Base-by-base conservation (phyloP, 1,284 basidiomycete species). In the Termitomyces sp. region DNA sequence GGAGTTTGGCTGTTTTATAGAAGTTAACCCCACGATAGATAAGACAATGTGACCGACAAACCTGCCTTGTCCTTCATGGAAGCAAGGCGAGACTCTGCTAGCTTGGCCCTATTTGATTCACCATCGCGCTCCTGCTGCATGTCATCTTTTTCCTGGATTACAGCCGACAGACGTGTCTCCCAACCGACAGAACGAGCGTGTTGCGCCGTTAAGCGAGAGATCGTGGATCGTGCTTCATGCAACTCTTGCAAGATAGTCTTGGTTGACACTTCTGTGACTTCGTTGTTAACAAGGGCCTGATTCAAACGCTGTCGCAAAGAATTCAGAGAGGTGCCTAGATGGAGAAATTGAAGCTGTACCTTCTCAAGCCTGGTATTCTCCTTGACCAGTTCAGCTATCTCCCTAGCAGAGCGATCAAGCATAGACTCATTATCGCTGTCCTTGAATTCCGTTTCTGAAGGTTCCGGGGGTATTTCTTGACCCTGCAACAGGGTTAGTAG, bases 81-180 rank as follows among this genome's bases (percentile, higher is more conserved):
- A 30, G 74, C 70, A 52, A 85, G 76, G 41, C 85, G 81, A 1
- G 77, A 73, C 61, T 94, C 91, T 7, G 91, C 88, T 39, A 85
- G 71, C 51, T 82, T 80, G 4, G 87, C 82, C 34, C 86, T 78
- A 53, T 88, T 83, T 5, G 81, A 73, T 62, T 94, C 91, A 49
- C 79, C 80, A 52, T 90, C 86, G 24, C 88, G 77, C 65, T 94
- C 90, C 68, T 96, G 92, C 56, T 84, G 83, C 64, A 91, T 77
- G 65, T 98, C 94, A 48, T 97, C 92, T 61, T 83, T 82, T 68
- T 94, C 90, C 62, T 83, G 82, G 48, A 81, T 70, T 17, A 78
- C 77, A 19, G 75, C 68, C 15, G 78, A 78, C n/a, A 94, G 65
- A 17, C 83, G 81, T 21, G 77, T 75, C 62, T 92, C 89, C 77